Evolutionary conservation across 75 land plant species (phyloP), one percentile per base, ranked within the genome.

Genomic region (Selaginella tamariscina): DNA sequence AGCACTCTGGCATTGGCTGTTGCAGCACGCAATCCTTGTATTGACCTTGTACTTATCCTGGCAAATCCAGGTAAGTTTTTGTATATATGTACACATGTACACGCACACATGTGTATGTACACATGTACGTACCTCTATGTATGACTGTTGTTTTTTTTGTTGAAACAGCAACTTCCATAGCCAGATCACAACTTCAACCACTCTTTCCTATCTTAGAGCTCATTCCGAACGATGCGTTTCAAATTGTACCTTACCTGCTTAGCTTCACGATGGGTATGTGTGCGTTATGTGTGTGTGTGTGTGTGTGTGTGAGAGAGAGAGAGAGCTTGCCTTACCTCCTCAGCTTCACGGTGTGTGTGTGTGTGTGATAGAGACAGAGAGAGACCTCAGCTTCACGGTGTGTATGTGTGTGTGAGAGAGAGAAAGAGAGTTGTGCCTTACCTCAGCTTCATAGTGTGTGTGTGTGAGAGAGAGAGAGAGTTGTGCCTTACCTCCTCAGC

Each of bases 211-310:
- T 86, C 11, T 68, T 92, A 68, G 86, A 86, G 67, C 56, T 67
- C 30, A 33, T 89, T 60, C 89, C 97, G 27, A 69, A 78, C 44
- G 75, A 74, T 22, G 74, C 85, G 64, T 86, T 87, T 69, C 2
- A 29, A 31, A 62, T 74, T 32, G 77, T 92, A 23, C 97, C 97
- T 29, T 92, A 82, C 63, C 78, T 89, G 64, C 79, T 92, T 11
- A 92, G 97, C 80, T 82, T 73, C 57, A 64, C 80, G 8, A 84
- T 92, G 90, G 95, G 97, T 89, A 86, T 70, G 71, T n/a, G n/a
- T n/a, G n/a, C n/a, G n/a, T n/a, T n/a, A n/a, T n/a, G n/a, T n/a
- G n/a, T n/a, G n/a, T n/a, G n/a, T n/a, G n/a, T n/a, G n/a, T n/a
- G n/a, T n/a, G n/a, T n/a, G n/a, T n/a, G n/a, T n/a, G n/a, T n/a